These are phyloP conservation scores for Bruguiera sexangula DNA, from an alignment of 345 rosid species.

Conservation along the genomic window DNA sequence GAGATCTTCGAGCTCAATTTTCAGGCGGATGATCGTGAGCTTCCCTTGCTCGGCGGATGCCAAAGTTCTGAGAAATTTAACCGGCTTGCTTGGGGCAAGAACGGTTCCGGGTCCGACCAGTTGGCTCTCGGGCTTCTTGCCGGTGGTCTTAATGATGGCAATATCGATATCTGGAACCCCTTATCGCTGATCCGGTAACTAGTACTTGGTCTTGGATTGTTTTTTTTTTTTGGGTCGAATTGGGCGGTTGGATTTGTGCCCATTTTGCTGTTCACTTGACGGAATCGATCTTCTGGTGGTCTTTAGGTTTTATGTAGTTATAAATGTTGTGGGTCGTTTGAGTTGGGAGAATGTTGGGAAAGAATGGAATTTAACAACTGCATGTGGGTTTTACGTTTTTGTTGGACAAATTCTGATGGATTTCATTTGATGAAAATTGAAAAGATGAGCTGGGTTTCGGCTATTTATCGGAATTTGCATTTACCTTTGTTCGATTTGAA, in stretches of 20 bases:
- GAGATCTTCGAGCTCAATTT: constrained; percentile 98
- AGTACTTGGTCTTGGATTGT: background rate
- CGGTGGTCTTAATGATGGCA: constrained; percentile 95
- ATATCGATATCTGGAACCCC: constrained; percentile 88
- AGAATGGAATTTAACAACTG: too few relatives aligned
- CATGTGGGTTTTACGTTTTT: background rate
- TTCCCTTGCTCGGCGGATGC: constrained; percentile 65
- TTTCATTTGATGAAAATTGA: too few relatives aligned
- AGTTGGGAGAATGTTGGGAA: too few relatives aligned
- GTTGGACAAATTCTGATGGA: background rate
- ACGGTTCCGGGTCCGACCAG: constrained; percentile 78
- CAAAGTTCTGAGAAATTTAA: constrained; percentile 94
- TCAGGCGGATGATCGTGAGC: constrained; percentile 83
- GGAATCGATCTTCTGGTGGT: background rate
- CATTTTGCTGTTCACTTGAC: background rate
- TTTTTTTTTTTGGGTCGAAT: background rate
- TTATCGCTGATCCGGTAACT: constrained; percentile 65
- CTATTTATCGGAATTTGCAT: too few relatives aligned
- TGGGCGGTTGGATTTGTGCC: background rate
- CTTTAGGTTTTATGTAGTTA: too few relatives aligned
- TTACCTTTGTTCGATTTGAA: background rate
- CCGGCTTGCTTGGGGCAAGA: constrained; percentile 91
- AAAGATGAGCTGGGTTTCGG: too few relatives aligned
- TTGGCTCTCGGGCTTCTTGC: constrained; percentile 81
- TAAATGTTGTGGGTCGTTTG: too few relatives aligned